Evolutionary conservation across 371 early-diverging fungal species (phyloP).

Genomic region (Mucor lusitanicus): DNA sequence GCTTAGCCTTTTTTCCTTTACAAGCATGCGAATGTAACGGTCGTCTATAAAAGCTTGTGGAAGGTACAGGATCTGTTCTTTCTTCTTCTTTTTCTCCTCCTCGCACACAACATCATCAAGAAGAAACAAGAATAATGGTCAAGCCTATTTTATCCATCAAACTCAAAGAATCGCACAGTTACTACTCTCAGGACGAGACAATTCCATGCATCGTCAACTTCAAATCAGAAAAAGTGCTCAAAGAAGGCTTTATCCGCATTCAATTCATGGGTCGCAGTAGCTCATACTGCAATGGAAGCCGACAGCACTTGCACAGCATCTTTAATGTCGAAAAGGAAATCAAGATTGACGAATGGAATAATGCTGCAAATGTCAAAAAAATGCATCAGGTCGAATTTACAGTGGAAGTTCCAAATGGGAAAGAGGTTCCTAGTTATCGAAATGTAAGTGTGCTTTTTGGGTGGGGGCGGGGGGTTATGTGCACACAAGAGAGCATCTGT

Average conservation of each 20-base stretch:
- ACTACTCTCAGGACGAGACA: constrained; percentile 12
- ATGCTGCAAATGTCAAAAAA: not conserved
- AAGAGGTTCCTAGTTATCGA: constrained; percentile 4
- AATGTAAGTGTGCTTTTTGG: constrained; percentile 4
- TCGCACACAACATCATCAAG: not conserved
- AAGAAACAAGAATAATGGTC: not conserved
- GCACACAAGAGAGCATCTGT: too few relatives aligned
- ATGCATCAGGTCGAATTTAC: not conserved
- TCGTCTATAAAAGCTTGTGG: not conserved
- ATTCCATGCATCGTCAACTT: not conserved
- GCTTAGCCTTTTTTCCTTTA: not conserved
- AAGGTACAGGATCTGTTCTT: not conserved
- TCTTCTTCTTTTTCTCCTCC: not conserved
- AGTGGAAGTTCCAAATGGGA: constrained; percentile 6
- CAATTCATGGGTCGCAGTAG: constrained; percentile 9
- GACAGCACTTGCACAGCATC: not conserved
- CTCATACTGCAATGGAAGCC: not conserved
- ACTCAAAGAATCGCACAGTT: constrained; percentile 9
- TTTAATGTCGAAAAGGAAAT: constrained; percentile 9
- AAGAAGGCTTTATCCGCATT: not conserved
- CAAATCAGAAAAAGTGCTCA: not conserved
- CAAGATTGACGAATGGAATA: not conserved
- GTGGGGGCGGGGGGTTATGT: too few relatives aligned
- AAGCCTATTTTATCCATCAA: constrained; percentile 3
- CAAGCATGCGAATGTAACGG: not conserved